Evolutionary conservation across 768 basidiomycete species (phyloP).

Genomic region (Agaricus subrufescens): DNA sequence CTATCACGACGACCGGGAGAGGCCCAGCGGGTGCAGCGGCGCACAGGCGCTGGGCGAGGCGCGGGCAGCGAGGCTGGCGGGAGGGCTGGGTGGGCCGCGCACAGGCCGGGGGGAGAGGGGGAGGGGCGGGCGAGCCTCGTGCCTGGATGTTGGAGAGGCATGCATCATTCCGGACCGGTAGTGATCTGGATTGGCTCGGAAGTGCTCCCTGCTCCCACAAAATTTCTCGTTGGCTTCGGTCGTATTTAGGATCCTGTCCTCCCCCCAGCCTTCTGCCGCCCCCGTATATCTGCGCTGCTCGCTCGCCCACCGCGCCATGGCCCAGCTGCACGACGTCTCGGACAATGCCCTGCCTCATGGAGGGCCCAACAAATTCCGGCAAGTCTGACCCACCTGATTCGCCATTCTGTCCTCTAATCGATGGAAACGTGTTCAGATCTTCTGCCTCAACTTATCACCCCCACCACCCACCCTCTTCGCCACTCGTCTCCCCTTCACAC

Average conservation of each 20-base stretch:
- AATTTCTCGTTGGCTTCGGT: constrained; percentile 9
- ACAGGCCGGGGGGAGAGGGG: no score
- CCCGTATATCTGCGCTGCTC: neutral
- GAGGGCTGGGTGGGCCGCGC: no score
- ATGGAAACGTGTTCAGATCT: constrained; percentile 11
- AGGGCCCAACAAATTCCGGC: neutral
- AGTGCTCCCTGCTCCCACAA: constrained; percentile 1
- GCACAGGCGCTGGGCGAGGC: no score
- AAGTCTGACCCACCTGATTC: constrained; percentile 5
- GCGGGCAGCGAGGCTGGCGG: no score
- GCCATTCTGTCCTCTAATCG: constrained; percentile 3
- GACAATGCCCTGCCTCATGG: constrained; percentile 4
- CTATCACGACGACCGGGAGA: constrained; percentile 13
- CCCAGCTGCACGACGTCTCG: neutral
- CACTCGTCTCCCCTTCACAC: neutral
- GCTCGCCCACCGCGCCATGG: neutral
- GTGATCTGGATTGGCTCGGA: neutral
- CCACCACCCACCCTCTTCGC: neutral
- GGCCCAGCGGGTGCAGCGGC: neutral
- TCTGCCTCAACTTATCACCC: constrained; percentile 5
- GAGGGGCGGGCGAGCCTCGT: no score
- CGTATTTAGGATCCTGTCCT: constrained; percentile 10
- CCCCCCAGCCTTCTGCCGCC: constrained; percentile 8
- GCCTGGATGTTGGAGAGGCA: no score
- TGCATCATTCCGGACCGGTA: constrained; percentile 1